phyloP scores from a whole-genome alignment of 768 basidiomycete genomes.

The Imleria badia region DNA sequence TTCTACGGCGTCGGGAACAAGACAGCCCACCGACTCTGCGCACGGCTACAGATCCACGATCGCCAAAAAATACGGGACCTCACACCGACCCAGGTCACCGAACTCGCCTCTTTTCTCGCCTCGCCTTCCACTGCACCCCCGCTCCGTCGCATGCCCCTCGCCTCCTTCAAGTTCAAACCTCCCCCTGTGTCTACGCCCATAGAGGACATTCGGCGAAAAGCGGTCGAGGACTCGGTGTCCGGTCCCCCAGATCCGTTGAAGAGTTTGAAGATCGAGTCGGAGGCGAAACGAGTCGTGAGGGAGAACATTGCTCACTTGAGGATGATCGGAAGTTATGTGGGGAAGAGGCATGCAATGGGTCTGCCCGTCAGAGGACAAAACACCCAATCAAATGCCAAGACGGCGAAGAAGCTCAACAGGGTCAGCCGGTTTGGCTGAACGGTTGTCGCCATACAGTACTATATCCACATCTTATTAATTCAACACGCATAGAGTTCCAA shows the following conservation, averaged over 20 bases:
- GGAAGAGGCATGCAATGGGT: conserved; percentile 89
- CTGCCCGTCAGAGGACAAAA: conserved; percentile 94
- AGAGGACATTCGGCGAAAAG: conserved; percentile 27
- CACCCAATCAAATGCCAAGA: conserved; percentile 87
- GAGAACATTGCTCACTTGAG: conserved; percentile 93
- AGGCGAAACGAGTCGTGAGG: conserved; percentile 75
- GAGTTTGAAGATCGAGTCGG: conserved; percentile 82
- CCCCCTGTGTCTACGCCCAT: conserved; percentile 40
- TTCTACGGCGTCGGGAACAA: conserved; percentile 87
- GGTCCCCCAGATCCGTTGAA: conserved; percentile 61
- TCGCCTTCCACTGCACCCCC: conserved; percentile 76
- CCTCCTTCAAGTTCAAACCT: conserved; percentile 50
- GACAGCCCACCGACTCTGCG: conserved; percentile 80
- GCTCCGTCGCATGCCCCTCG: conserved; percentile 67
- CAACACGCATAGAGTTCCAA: background rate
- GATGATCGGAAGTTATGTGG: conserved; percentile 93
- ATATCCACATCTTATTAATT: conserved; percentile 6
- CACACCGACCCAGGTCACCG: conserved; percentile 83
- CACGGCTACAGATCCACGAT: conserved; percentile 91
- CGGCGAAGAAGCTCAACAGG: conserved; percentile 88
- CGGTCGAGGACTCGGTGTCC: conserved; percentile 36
- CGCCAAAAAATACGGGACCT: conserved; percentile 77
- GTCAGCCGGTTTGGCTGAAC: conserved; percentile 59
- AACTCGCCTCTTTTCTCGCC: conserved; percentile 92
- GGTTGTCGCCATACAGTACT: conserved; percentile 11